Evolutionary conservation across 768 basidiomycete species (phyloP), one percentile per base, ranked within the genome.

Genomic region (Rhodotorula kratochvilovae): DNA sequence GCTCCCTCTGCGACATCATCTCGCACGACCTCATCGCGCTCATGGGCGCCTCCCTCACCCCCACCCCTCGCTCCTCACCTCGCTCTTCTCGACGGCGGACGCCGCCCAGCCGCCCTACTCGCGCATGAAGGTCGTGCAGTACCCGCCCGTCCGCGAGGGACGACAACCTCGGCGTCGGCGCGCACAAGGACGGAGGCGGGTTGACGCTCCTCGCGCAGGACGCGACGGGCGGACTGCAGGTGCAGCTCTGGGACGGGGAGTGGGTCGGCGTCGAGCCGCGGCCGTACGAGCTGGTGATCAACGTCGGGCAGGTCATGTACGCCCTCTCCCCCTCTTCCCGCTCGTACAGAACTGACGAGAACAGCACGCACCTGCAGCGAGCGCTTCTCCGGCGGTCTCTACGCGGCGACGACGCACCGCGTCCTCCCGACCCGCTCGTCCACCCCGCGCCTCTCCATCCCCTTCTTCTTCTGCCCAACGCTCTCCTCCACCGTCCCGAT

Each of bases 381-480:
- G 29, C 63, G 59, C 53, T 12, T 70, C 35, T 70, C 69, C 2
- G n/a, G 33, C 35, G 51, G 54, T 16, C 63, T 60, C 33, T 72
- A 61, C 56, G 46, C 59, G 46, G 67, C 71, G 2, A 68, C 71
- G 5, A 72, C 71, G 16, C 71, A 72, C 50, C 67, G 71, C 27
- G 71, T 72, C 55, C 59, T 72, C 36, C 51, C 58, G 23, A 67
- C 64, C 15, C 12, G 33, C 21, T 33, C 59, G 23, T 15, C 67
- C 5, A 5, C 46, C 23, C 31, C 71, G 2, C 67, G 71, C 36
- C 29, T 68, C 39, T 68, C 67, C 17, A 72, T 72, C 67, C 71
- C 71, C 31, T 72, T 72, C 67, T 72, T 72, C 63, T 68, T 61
- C 71, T 68, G 39, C 54, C 71, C 71, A 0, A 43, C 39, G 19